Conservation (phyloP, 352 stramenopile species). For the Pythium brachiatum region DNA sequence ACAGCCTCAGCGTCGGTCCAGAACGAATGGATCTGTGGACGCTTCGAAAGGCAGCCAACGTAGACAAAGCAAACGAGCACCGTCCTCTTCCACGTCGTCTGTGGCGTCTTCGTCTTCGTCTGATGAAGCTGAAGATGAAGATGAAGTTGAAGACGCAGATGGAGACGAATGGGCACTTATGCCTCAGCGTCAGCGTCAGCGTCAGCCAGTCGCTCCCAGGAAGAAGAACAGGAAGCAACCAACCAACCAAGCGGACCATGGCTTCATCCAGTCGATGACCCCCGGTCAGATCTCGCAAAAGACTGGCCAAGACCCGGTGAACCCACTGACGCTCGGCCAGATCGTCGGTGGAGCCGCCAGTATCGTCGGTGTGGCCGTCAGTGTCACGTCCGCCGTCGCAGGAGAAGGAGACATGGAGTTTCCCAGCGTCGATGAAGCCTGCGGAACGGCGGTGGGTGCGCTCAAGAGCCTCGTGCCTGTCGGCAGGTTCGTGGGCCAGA, state of each 20-base stretch:
- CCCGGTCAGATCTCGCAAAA: conserved; percentile 21
- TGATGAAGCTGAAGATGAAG: too few relatives aligned
- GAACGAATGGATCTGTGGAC: neutral
- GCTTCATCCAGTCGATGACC: conserved; percentile 12
- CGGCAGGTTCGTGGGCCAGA: conserved; percentile 21
- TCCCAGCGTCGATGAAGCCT: neutral
- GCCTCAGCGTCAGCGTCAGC: too few relatives aligned
- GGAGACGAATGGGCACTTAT: neutral
- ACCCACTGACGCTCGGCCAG: conserved; percentile 9
- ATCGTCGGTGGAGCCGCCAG: too few relatives aligned
- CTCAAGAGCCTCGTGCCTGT: conserved; percentile 20
- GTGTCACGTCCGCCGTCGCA: conserved; percentile 2
- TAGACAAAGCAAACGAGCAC: conserved; percentile 5
- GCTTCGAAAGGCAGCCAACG: neutral
- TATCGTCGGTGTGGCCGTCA: conserved; percentile 9
- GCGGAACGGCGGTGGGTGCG: conserved; percentile 5
- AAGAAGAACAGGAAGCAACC: neutral
- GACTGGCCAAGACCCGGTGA: neutral
- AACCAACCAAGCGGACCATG: neutral
- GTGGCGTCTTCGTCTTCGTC: neutral
- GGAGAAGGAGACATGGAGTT: conserved; percentile 8
- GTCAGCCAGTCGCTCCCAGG: neutral
- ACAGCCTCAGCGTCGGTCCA: neutral
- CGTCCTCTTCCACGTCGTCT: neutral
- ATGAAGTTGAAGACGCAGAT: neutral